These are phyloP conservation scores for Agaricus blazei DNA, from an alignment of 768 basidiomycete genomes.

Conservation along the genomic window DNA sequence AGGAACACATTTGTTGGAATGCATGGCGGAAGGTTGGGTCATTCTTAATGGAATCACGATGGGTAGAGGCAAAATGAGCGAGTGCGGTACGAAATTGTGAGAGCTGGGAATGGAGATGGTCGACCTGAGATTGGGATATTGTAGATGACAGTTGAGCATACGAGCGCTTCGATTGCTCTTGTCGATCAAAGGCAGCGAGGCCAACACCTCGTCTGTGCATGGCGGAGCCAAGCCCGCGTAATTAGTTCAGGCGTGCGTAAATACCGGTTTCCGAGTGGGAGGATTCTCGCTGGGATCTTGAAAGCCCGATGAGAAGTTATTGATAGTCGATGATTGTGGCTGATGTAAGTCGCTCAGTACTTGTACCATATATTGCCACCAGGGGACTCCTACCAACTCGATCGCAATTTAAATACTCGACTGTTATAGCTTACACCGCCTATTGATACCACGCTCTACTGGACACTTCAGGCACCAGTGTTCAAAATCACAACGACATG, in stretches of 20 bases:
- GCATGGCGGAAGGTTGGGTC: slow-evolving; percentile 87
- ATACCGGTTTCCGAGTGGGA: too few relatives aligned
- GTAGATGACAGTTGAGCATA: slow-evolving; percentile 79
- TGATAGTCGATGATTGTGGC: too few relatives aligned
- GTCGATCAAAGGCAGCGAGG: slow-evolving; percentile 85
- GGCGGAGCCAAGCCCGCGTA: background rate
- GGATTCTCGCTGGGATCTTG: too few relatives aligned
- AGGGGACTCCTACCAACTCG: too few relatives aligned
- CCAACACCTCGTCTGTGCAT: slow-evolving; percentile 86
- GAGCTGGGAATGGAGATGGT: slow-evolving; percentile 77
- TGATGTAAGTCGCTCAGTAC: too few relatives aligned
- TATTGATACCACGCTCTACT: too few relatives aligned
- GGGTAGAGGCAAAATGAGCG: slow-evolving; percentile 72
- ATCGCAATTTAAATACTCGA: too few relatives aligned
- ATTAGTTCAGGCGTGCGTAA: background rate
- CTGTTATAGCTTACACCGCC: too few relatives aligned
- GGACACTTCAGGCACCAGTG: background rate
- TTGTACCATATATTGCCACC: too few relatives aligned
- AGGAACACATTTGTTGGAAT: slow-evolving; percentile 94
- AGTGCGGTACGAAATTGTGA: slow-evolving; percentile 80
- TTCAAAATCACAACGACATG: too few relatives aligned
- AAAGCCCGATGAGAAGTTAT: too few relatives aligned
- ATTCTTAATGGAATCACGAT: slow-evolving; percentile 76
- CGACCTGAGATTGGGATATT: slow-evolving; percentile 72
- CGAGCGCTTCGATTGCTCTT: slow-evolving; percentile 73